Base-by-base conservation (phyloP, 2,329 filamentous ascomycete genomes). In the Epichloe hybrida region DNA sequence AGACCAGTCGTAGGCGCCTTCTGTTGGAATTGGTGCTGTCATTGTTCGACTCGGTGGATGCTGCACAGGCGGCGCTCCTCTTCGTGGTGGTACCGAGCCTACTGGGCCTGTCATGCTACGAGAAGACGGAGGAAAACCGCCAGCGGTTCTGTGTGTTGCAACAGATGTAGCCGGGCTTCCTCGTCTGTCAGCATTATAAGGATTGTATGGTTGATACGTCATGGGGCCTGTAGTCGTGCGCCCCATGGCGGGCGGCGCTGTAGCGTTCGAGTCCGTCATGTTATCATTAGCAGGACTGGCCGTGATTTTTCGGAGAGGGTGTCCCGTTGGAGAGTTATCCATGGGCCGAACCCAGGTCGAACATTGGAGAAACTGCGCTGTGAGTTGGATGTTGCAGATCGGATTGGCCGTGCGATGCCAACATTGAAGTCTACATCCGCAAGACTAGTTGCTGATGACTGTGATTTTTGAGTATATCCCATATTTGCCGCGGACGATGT, bases 401-500 rank as follows among this genome's bases (percentile, higher is more conserved):
- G 66, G 2, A 60, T 58, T 9, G 63, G 66, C 6, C 64, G 58
- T 11, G 59, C 54, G 12, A 53, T 55, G 40, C 53, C 55, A 15
- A 11, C 41, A 9, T 11, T 17, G n/a, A 55, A 53, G 46, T 59
- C 57, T 20, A 61, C 8, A 4, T 55, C 52, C 13, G 69, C 65
- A 11, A 71, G 50, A 35, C 64, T 58, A 35, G 69, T 65, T 5
- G 60, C 65, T 2, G 68, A 68, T 1, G 70, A 69, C 4, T 62
- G 61, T 6, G 67, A 56, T 39, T 67, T 62, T 23, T 42, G 38
- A 21, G 61, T 61, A 59, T 74, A 75, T 20, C 80, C 81, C 77
- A 84, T 84, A 6, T 75, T 73, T 36, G 75, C 73, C 5, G 81
- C 80, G 53, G 77, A 72, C 20, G 69, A 66, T 38, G 86, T 66